Conservation (phyloP, 2,329 filamentous ascomycete species). For the Colletotrichum sansevieriae region DNA sequence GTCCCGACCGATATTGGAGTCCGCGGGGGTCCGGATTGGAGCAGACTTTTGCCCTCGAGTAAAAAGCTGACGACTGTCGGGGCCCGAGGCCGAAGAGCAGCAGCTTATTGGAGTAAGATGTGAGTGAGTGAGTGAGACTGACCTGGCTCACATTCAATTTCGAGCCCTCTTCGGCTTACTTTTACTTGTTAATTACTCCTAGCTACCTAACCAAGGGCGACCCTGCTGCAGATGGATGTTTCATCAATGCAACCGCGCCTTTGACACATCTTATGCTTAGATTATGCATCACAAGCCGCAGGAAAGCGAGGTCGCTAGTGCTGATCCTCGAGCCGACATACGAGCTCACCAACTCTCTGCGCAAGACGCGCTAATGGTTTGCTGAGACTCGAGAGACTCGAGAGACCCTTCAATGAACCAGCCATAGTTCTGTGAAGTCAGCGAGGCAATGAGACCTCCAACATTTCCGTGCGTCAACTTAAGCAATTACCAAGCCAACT, state of each 20-base stretch:
- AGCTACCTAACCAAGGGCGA: neutral
- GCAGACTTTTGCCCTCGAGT: slow-evolving; percentile 5
- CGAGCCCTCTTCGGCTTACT: neutral
- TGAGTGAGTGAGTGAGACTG: no score
- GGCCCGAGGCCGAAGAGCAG: neutral
- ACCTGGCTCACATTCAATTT: neutral
- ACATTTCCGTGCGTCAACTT: slow-evolving; percentile 10
- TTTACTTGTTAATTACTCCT: no score
- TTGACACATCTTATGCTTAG: neutral
- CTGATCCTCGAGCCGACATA: no score
- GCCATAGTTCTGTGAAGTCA: no score
- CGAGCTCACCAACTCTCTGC: no score
- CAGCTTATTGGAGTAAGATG: no score
- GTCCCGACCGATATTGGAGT: slow-evolving; percentile 14
- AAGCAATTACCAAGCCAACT: neutral
- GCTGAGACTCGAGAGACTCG: no score
- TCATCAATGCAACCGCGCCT: neutral
- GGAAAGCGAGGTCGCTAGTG: neutral
- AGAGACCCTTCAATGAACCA: no score
- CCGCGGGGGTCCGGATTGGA: slow-evolving; percentile 26
- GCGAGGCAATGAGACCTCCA: neutral
- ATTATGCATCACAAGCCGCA: neutral
- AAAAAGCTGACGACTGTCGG: neutral
- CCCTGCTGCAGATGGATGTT: neutral
- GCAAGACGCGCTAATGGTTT: no score